Evolutionary conservation across 1,284 basidiomycete genomes (phyloP), one percentile per base, ranked within the genome.

Genomic region (Cystobasidium sp.): DNA sequence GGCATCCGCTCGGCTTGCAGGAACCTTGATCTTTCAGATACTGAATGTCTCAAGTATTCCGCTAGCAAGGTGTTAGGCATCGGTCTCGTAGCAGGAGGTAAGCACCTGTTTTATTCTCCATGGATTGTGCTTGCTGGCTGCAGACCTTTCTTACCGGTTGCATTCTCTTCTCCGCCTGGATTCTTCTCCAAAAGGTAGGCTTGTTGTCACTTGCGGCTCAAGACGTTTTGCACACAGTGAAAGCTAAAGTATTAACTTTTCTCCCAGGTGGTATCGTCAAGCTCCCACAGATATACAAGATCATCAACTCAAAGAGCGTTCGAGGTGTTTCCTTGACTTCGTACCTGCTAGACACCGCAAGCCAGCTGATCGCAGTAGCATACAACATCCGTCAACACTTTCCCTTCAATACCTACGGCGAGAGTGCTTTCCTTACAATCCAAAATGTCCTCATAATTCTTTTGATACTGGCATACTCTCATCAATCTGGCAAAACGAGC

Each of bases 321-420:
- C 85, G 90, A 47, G 94, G 94, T 3, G 87, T 98, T 52, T 93
- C 91, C 2, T 83, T 94, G 3, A 85, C 89, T 1, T 89, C 91
- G 18, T 94, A 92, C 83, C 83, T 90, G 77, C 62, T 81, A 76
- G 75, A 84, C 80, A 83, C 74, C 76, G 80, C 66, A 65, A 81
- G 75, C 16, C 66, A 75, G 4, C 88, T 94, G 24, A 79, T 81
- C 69, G 76, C 77, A 9, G 79, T 81, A 24, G 83, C 81, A 46
- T 98, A 97, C 83, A 90, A 93, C 3, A 88, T 88, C 76, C 86
- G 93, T 51, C 90, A 91, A 80, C 82, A 85, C 24, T 94, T 95
- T 82, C 93, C 95, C 0, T 95, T 97, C 85, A 93, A 91, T 47
- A 97, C 95, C 0, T 98, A 97, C 78, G 95, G 95, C 80, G 93